These are phyloP conservation scores for Elaeis oleifera DNA, from an alignment of 202 grass and related monocot species.

Conservation along the genomic window DNA sequence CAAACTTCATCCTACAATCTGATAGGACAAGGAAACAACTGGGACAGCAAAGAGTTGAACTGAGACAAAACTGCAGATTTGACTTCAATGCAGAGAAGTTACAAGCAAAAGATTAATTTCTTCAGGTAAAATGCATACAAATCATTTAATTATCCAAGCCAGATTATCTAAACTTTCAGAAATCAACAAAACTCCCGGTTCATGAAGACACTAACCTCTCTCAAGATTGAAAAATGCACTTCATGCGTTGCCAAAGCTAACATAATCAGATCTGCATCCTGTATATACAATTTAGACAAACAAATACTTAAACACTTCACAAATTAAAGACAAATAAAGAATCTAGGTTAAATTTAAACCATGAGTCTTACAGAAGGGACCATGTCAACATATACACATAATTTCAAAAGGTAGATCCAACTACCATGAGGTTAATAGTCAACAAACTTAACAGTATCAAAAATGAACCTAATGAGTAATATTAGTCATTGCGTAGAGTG, in stretches of 20 bases:
- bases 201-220: conserved; percentile 61
- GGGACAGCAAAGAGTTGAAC: too few species aligned
- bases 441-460: too few species aligned
- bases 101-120: too few species aligned
- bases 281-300: conserved; percentile 27
- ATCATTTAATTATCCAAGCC: neutral
- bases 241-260: conserved; percentile 97
- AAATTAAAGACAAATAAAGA: neutral
- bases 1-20: too few species aligned
- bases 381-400: neutral
- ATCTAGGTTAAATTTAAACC: neutral
- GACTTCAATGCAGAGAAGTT: too few species aligned
- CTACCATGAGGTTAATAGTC: too few species aligned
- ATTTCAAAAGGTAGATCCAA: too few species aligned
- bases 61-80: too few species aligned
- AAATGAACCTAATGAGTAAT: too few species aligned
- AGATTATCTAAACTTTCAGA: neutral
- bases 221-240: conserved; percentile 97
- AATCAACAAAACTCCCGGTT: conserved; percentile 19
- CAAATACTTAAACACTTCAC: conserved; percentile 4
- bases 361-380: neutral
- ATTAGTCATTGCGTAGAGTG: too few species aligned
- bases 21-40: too few species aligned
- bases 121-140: too few species aligned
- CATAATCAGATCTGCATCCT: conserved; percentile 99